Conservation (phyloP, 2,329 filamentous ascomycete species). For the Zymoseptoria pseudotritici region DNA sequence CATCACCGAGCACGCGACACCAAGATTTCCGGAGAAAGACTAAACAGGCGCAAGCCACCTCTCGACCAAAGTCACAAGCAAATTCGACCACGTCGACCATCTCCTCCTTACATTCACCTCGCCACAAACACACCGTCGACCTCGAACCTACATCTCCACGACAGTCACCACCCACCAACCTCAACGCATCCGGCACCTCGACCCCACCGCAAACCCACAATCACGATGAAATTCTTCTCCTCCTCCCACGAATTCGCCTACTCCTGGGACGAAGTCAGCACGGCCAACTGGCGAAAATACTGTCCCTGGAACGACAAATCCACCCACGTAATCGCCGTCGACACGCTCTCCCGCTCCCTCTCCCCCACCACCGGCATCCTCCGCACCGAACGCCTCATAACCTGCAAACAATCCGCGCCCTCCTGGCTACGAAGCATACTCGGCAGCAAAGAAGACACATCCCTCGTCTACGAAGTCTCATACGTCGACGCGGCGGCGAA, state of each 20-base stretch:
- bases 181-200: background rate
- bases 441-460: slow-evolving; percentile 64
- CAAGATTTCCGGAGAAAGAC: background rate
- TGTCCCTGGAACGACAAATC: slow-evolving; percentile 96
- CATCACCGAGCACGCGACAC: background rate
- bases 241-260: slow-evolving; percentile 88
- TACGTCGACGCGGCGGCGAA: slow-evolving; percentile 80
- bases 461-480: slow-evolving; percentile 87
- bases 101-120: background rate
- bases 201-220: background rate
- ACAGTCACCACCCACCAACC: too few relatives aligned
- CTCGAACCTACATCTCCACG: background rate
- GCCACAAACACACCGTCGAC: background rate
- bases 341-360: slow-evolving; percentile 71
- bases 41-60: background rate
- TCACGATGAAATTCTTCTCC: slow-evolving; percentile 95
- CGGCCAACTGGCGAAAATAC: slow-evolving; percentile 98
- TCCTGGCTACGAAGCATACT: slow-evolving; percentile 76
- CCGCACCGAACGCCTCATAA: slow-evolving; percentile 63
- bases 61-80: background rate
- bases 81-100: background rate
- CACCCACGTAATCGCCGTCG: slow-evolving; percentile 92
- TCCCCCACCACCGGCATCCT: slow-evolving; percentile 60
- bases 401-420: slow-evolving; percentile 59
- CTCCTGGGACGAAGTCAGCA: slow-evolving; percentile 97